Evolutionary conservation across 805 yeast species (phyloP).

Genomic region (Schizosaccharomyces octosporus): DNA sequence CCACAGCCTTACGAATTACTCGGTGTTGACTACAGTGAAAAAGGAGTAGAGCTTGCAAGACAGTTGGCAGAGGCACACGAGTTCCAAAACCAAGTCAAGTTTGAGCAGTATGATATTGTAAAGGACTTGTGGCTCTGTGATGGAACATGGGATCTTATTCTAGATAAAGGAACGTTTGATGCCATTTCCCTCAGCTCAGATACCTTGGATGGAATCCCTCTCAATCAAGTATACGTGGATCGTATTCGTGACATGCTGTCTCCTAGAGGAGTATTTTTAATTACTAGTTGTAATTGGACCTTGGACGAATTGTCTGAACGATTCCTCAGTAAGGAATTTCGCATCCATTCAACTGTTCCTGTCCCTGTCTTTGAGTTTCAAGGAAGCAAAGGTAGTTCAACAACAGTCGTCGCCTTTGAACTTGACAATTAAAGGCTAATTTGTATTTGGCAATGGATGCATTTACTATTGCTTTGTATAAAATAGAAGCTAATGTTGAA

Average conservation of each 20-base stretch:
- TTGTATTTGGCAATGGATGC: too few species aligned
- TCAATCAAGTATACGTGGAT: neutral
- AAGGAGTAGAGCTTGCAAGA: slow-evolving; percentile 53
- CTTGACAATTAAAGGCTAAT: neutral
- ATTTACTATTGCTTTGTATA: too few species aligned
- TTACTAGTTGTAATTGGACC: slow-evolving; percentile 89
- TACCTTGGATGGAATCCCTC: slow-evolving; percentile 10
- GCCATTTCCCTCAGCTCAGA: slow-evolving; percentile 71
- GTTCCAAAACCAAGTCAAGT: slow-evolving; percentile 18
- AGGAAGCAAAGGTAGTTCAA: neutral
- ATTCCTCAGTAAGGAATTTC: neutral
- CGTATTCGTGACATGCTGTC: slow-evolving; percentile 19
- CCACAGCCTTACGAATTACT: neutral
- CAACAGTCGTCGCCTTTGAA: neutral
- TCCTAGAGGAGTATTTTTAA: slow-evolving; percentile 32
- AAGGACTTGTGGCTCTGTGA: slow-evolving; percentile 15
- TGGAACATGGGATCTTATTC: slow-evolving; percentile 38
- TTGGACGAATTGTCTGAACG: slow-evolving; percentile 33
- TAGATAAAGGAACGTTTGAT: slow-evolving; percentile 90
- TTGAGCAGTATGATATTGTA: slow-evolving; percentile 49
- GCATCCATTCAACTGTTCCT: neutral
- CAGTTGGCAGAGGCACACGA: slow-evolving; percentile 24
- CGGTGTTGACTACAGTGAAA: slow-evolving; percentile 73
- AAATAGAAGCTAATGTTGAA: too few species aligned
- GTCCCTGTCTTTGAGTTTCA: neutral